These are phyloP conservation scores for Fusarium zealandicum DNA, from an alignment of 2,329 filamentous ascomycete species.

Conservation along the genomic window DNA sequence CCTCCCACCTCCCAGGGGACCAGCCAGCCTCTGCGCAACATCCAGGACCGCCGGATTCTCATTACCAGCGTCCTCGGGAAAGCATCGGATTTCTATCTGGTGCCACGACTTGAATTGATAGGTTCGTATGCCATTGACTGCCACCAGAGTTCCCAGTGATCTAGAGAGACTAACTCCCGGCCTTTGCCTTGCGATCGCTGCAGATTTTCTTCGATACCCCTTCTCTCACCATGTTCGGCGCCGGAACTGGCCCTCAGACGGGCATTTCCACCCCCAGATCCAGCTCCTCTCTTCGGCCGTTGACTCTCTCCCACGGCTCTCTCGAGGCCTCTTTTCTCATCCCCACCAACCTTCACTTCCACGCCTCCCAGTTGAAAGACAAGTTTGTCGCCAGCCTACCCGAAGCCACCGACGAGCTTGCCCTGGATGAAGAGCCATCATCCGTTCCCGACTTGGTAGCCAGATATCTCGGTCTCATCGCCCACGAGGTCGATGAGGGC, in stretches of 20 bases:
- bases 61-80: slow-evolving; percentile 40
- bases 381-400: slow-evolving; percentile 86
- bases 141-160: background rate
- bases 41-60: slow-evolving; percentile 37
- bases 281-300: slow-evolving; percentile 87
- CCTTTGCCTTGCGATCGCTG: slow-evolving; percentile 7
- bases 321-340: slow-evolving; percentile 97
- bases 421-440: slow-evolving; percentile 98
- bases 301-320: slow-evolving; percentile 89
- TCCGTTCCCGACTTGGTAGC: slow-evolving; percentile 92
- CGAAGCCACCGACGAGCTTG: slow-evolving; percentile 92
- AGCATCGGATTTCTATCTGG: slow-evolving; percentile 36
- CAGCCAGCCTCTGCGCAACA: slow-evolving; percentile 41
- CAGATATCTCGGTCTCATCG: slow-evolving; percentile 90
- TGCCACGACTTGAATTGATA: slow-evolving; percentile 44
- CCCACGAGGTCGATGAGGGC: slow-evolving; percentile 86
- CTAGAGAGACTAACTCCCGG: slow-evolving; percentile 26
- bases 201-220: slow-evolving; percentile 54
- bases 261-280: slow-evolving; percentile 97
- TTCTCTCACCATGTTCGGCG: slow-evolving; percentile 79
- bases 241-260: slow-evolving; percentile 84
- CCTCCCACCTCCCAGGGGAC: slow-evolving; percentile 39
- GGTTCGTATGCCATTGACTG: slow-evolving; percentile 37
- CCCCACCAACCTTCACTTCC: slow-evolving; percentile 94
- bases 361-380: slow-evolving; percentile 92